These are phyloP conservation scores for Pachyrhizus erosus DNA, from an alignment of 306 rosid species.

Conservation along the genomic window DNA sequence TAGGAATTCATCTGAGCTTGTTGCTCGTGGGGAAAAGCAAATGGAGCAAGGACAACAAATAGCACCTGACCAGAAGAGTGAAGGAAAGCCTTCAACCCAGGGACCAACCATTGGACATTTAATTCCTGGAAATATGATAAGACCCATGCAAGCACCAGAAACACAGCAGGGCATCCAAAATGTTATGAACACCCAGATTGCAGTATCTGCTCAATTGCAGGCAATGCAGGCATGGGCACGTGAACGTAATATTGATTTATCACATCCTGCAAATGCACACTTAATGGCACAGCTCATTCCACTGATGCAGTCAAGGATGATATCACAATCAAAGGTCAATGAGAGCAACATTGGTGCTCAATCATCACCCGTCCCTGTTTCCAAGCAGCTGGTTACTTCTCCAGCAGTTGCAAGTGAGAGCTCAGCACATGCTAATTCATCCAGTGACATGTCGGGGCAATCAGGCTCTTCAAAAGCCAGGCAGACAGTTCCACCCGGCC, in stretches of 20 bases:
- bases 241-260: slow-evolving; percentile 83
- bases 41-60: slow-evolving; percentile 74
- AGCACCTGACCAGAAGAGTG: slow-evolving; percentile 69
- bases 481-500: slow-evolving; percentile 70
- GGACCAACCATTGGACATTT: slow-evolving; percentile 54
- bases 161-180: slow-evolving; percentile 72
- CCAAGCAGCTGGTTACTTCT: slow-evolving; percentile 88
- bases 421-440: slow-evolving; percentile 86
- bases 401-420: slow-evolving; percentile 77
- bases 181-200: slow-evolving; percentile 71
- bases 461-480: slow-evolving; percentile 83
- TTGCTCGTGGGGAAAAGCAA: slow-evolving; percentile 78
- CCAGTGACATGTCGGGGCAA: slow-evolving; percentile 81
- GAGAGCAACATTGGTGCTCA: slow-evolving; percentile 70
- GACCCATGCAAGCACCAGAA: slow-evolving; percentile 78
- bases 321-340: slow-evolving; percentile 67
- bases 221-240: slow-evolving; percentile 93
- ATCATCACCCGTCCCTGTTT: slow-evolving; percentile 63
- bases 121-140: slow-evolving; percentile 64
- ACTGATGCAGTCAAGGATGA: slow-evolving; percentile 78
- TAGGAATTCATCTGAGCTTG: slow-evolving; percentile 64
- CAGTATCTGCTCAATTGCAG: slow-evolving; percentile 83
- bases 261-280: slow-evolving; percentile 83
- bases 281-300: slow-evolving; percentile 83
- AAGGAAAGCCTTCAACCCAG: slow-evolving; percentile 65